A percentile compares a stretch with the other conserved stretches of the same genome.
phyloP scores from a whole-genome alignment of 257 asterid genomes.

The Asclepias syriaca region DNA sequence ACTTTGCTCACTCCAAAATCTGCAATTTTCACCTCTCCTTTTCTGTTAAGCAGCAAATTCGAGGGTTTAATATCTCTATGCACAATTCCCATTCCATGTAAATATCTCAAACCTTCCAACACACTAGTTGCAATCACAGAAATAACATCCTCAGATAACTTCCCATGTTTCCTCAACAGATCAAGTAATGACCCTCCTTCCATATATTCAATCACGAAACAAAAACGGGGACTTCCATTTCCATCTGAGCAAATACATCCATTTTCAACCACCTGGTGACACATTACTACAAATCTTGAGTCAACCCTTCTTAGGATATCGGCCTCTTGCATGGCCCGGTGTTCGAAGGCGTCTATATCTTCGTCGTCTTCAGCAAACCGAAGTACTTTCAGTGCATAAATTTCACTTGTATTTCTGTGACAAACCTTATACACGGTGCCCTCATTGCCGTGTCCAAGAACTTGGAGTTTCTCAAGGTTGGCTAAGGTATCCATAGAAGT shows the following conservation, averaged over 20 bases:
- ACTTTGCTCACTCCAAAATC: constrained; percentile 42
- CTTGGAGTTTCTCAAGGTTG: constrained; percentile 30
- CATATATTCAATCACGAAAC: constrained; percentile 49
- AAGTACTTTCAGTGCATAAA: constrained; percentile 41
- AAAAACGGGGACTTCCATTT: constrained; percentile 9
- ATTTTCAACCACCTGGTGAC: constrained; percentile 29
- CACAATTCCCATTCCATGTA: constrained; percentile 33
- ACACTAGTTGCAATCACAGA: constrained; percentile 32
- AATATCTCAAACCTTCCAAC: constrained; percentile 33
- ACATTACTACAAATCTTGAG: constrained; percentile 29
- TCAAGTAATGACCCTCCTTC: constrained; percentile 36
- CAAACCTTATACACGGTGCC: constrained; percentile 49
- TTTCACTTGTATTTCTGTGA: constrained; percentile 22
- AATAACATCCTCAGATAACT: constrained; percentile 24
- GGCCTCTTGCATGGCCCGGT: constrained; percentile 24
- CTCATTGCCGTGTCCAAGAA: constrained; percentile 38
- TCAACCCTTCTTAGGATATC: constrained; percentile 31
- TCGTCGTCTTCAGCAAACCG: constrained; percentile 10
- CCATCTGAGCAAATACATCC: constrained; percentile 23
- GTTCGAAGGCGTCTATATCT: neutral
- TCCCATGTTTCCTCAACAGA: constrained; percentile 17
- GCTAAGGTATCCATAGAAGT: constrained; percentile 22
- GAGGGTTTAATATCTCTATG: constrained; percentile 56
- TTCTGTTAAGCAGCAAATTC: constrained; percentile 33
- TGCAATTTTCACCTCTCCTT: constrained; percentile 38